Percentiles rank a stretch among this genome's conserved stretches.
These are phyloP conservation scores for Luvunga scandens DNA, from an alignment of 345 rosid genomes.

Conservation along the genomic window DNA sequence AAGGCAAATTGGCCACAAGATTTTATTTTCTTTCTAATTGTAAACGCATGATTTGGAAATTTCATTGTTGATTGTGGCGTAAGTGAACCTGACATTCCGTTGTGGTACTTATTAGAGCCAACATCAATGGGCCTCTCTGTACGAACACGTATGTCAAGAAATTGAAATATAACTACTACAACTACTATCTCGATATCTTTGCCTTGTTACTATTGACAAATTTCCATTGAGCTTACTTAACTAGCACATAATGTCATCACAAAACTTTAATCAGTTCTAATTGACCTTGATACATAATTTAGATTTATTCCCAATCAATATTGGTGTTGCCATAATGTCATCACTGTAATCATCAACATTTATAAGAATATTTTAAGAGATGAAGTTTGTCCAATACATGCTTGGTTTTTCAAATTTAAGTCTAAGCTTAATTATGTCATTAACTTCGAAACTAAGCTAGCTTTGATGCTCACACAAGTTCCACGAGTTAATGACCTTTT, in stretches of 20 bases:
- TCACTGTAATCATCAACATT: background rate
- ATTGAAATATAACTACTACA: background rate
- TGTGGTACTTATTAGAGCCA: background rate
- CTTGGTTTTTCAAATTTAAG: background rate
- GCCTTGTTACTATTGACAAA: background rate
- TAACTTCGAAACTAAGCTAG: background rate
- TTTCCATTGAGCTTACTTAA: slow-evolving; percentile 7
- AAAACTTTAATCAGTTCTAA: background rate
- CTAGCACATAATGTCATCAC: background rate
- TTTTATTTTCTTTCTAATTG: background rate
- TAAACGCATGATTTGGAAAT: background rate
- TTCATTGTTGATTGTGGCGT: background rate
- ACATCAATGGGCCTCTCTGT: background rate
- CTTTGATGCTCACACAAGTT: background rate
- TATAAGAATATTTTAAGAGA: background rate
- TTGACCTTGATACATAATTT: background rate
- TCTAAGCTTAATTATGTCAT: background rate
- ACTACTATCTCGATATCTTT: background rate
- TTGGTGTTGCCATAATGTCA: background rate
- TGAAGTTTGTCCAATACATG: background rate
- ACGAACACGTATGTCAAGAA: background rate
- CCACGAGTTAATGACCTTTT: too few relatives aligned
- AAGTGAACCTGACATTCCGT: background rate
- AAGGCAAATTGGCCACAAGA: background rate
- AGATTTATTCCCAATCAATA: background rate